Conservation (phyloP, 495 filamentous ascomycete species). For the Neurospora sp. region DNA sequence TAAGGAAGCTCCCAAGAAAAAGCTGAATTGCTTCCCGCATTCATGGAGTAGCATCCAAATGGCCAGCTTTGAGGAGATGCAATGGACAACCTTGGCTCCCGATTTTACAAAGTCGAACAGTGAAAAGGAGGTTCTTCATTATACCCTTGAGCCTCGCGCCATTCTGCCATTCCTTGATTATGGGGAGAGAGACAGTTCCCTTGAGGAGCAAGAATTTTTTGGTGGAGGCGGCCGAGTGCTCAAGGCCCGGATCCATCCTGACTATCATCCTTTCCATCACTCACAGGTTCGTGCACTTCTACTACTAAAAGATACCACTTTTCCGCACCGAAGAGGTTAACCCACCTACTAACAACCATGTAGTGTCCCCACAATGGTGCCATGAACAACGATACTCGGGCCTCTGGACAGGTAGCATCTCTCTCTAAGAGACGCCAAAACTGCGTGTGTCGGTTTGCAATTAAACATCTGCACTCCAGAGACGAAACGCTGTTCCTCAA, state of each 20-base stretch:
- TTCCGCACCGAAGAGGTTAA: too few species aligned
- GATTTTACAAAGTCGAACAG: constrained; percentile 1
- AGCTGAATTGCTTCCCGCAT: too few species aligned
- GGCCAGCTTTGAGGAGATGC: constrained; percentile 4
- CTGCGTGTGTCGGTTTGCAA: neutral
- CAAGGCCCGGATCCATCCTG: neutral
- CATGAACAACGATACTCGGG: neutral
- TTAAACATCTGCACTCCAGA: neutral
- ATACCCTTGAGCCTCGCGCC: neutral
- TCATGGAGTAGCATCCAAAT: neutral
- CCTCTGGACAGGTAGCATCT: too few species aligned
- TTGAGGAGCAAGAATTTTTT: too few species aligned
- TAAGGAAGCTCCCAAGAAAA: too few species aligned
- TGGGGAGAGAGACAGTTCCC: too few species aligned
- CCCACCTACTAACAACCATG: too few species aligned
- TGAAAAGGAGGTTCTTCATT: constrained; percentile 4
- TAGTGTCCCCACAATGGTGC: neutral
- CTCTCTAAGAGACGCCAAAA: too few species aligned
- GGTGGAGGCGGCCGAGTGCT: neutral
- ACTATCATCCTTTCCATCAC: neutral
- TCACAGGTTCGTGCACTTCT: neutral
- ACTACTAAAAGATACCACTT: too few species aligned
- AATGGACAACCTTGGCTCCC: constrained; percentile 9
- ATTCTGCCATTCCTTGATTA: too few species aligned
- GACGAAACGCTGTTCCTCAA: neutral